A percentile compares a stretch with the other conserved stretches of the same genome.
These are phyloP conservation scores for Cercophora sp. DNA, from an alignment of 495 filamentous ascomycete species.

Conservation along the genomic window DNA sequence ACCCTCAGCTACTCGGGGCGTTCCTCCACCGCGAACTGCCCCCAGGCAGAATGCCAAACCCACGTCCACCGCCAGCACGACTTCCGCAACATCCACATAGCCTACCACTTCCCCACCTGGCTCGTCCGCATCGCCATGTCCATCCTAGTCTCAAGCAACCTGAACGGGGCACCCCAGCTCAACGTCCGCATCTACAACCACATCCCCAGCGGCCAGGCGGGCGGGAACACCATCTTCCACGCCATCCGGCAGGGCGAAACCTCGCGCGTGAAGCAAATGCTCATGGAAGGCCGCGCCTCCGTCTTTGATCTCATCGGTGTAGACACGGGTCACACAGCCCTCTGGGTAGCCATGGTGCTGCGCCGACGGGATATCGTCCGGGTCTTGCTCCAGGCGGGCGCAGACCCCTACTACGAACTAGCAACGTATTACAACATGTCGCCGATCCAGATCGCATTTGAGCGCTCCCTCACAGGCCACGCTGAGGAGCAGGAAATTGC, in stretches of 20 bases:
- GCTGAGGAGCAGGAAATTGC: neutral
- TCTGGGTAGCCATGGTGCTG: neutral
- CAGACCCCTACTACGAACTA: slow-evolving; percentile 3
- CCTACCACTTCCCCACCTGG: slow-evolving; percentile 2
- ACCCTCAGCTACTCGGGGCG: neutral
- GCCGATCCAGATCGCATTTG: neutral
- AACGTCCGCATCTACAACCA: slow-evolving; percentile 3
- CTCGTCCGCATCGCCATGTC: neutral
- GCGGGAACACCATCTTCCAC: neutral
- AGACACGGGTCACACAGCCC: neutral
- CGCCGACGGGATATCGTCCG: neutral
- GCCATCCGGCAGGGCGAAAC: neutral
- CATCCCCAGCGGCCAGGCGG: neutral
- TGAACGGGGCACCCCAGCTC: neutral
- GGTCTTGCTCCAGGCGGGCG: slow-evolving; percentile 7
- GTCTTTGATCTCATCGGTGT: slow-evolving; percentile 1
- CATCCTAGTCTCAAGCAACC: neutral
- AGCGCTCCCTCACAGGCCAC: neutral
- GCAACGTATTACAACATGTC: neutral
- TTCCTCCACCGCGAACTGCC: neutral
- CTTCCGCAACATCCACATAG: neutral
- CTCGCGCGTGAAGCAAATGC: neutral
- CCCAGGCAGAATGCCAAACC: neutral
- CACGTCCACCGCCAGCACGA: neutral
- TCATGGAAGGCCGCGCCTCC: neutral